A percentile compares a stretch with the other conserved stretches of the same genome.
Evolutionary conservation across 2,329 filamentous ascomycete species (phyloP).

Genomic region (Stagonosporopsis rhizophila): DNA sequence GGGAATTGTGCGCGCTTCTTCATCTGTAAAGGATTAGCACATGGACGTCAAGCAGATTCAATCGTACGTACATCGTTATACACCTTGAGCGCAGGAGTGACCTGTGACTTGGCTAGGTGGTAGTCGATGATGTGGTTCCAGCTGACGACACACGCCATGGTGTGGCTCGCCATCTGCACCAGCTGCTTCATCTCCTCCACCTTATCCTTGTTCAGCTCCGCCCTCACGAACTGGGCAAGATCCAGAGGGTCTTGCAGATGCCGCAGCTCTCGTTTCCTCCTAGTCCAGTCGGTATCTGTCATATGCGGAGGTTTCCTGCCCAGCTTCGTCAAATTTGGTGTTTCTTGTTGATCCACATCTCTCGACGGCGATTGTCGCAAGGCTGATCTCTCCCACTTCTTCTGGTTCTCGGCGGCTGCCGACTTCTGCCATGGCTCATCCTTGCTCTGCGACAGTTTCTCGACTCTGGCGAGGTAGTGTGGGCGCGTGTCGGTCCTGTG

Average conservation of each 20-base stretch:
- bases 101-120: constrained; percentile 65
- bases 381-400: constrained; percentile 31
- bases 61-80: constrained; percentile 76
- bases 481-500: constrained; percentile 17
- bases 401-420: constrained; percentile 32
- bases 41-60: not conserved
- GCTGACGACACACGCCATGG: constrained; percentile 71
- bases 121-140: constrained; percentile 89
- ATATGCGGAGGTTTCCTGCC: constrained; percentile 35
- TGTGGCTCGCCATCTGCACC: constrained; percentile 71
- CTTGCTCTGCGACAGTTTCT: constrained; percentile 15
- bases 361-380: constrained; percentile 18
- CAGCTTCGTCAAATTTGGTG: constrained; percentile 31
- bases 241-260: constrained; percentile 74
- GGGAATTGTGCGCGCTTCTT: constrained; percentile 88
- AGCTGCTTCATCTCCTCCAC: constrained; percentile 72
- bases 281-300: constrained; percentile 39
- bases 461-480: constrained; percentile 14
- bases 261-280: constrained; percentile 63
- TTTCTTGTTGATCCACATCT: constrained; percentile 16
- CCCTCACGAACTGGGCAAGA: constrained; percentile 71
- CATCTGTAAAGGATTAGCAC: constrained; percentile 65
- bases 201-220: constrained; percentile 65
- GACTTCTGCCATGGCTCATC: constrained; percentile 40
- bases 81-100: constrained; percentile 75